Conservation (phyloP, 192 early-diverging fungal species). For the Funneliformis geosporum region DNA sequence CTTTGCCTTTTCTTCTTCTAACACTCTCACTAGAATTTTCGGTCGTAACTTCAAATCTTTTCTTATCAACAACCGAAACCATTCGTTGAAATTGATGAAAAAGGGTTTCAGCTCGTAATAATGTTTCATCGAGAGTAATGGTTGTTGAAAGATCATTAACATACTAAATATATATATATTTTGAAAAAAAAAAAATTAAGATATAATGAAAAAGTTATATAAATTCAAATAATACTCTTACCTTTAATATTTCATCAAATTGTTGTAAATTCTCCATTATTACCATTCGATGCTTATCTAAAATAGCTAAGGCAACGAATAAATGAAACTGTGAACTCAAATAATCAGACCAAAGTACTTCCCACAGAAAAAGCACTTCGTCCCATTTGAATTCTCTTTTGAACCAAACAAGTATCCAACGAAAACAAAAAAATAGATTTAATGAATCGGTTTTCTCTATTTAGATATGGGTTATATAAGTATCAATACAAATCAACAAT, state of each 20-base stretch:
- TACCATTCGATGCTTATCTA: constrained; percentile 82
- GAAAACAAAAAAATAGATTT: constrained; percentile 98
- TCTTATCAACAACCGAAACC: constrained; percentile 49
- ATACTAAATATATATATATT: constrained; percentile 52
- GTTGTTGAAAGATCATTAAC: constrained; percentile 84
- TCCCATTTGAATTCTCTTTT: constrained; percentile 95
- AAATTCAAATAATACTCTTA: constrained; percentile 33
- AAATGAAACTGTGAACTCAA: constrained; percentile 81
- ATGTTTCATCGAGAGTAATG: constrained; percentile 72
- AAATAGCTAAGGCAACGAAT: constrained; percentile 94
- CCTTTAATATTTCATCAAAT: constrained; percentile 94
- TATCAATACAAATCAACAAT: background rate
- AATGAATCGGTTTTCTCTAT: constrained; percentile 73
- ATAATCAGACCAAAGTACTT: constrained; percentile 78
- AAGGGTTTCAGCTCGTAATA: constrained; percentile 77
- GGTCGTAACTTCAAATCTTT: constrained; percentile 7
- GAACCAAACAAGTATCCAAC: constrained; percentile 96
- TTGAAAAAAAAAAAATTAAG: background rate
- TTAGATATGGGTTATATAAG: background rate
- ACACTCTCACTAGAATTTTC: background rate
- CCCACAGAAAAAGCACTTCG: constrained; percentile 85
- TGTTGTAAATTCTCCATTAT: constrained; percentile 77
- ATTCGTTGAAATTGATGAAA: constrained; percentile 63
- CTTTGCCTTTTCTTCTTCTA: constrained; percentile 1
- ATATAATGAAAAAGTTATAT: background rate